Base-by-base conservation (phyloP, 1,139 yeast species). In the Taphrina pruni region DNA sequence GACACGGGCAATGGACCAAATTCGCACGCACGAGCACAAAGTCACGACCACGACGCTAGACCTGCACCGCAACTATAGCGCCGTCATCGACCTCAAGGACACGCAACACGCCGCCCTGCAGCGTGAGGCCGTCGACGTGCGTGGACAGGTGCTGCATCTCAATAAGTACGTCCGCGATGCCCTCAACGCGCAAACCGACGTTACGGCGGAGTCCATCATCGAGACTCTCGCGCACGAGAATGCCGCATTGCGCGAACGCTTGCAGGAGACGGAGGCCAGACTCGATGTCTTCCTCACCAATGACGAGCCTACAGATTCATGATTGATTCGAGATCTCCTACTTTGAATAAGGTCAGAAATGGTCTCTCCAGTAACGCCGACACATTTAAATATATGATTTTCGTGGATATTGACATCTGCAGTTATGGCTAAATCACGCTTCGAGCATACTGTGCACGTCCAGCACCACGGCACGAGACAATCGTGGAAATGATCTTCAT, bases 161-260 rank as follows among this genome's bases (percentile, higher is more conserved):
- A 48, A 45, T 36, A 50, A 14, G 5, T 48, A 52, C 35, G 55
- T 64, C 20, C 43, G 67, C 17, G 46, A 54, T 6, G 67, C 67
- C 21, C 52, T 54, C 39, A 17, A 45, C 14, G 67, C 20, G 32
- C 55, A 64, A 11, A 26, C 67, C 20, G 67, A 26, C n/a, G 56
- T 50, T 12, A 39, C 46, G 12, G 52, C 51, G 14, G 66, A 51
- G 21, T 17, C 55, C 21, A 35, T 61, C 38, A 61, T 61, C 32
- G 66, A 62, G 66, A 35, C 45, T n/a, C 45, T 62, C 26, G 56
- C 36, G 51, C 39, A 38, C 41, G 66, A 62, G 36, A 62, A 62
- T 54, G 60, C 41, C 8, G 66, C 58, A 6, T 32, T 52, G 35
- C 14, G 60, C 6, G 43, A 51, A 6, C 39, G 51, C 26, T 50